Evolutionary conservation across 345 rosid genomes (phyloP), one percentile per base, ranked within the genome.

Genomic region (Brassica cretica): DNA sequence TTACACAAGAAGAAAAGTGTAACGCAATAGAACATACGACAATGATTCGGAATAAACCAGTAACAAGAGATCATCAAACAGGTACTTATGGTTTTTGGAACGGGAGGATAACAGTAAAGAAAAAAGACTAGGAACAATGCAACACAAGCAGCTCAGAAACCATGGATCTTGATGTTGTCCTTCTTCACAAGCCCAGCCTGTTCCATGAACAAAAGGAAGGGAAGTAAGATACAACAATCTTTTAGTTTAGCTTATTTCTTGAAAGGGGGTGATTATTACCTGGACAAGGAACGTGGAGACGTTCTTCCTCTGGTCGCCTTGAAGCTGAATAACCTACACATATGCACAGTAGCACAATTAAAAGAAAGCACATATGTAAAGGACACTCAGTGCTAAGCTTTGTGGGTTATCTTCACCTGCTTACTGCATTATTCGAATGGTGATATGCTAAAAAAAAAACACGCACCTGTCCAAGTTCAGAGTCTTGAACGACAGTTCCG

Each of bases 181-280:
- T 92, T 92, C 92, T 94, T 94, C 92, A 92, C 98, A 65, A 94
- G 88, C 18, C 92, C 93, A 75, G 95, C 97, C 97, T 91, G 87
- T 64, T 46, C 33, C 63, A 66, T 29, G 66, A 35, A 51, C 6
- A 51, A 11, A 46, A 61, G 3, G 29, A 55, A 27, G 49, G 4
- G 18, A 25, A 51, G 39, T 27, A 2, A 33, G 56, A 63, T 64
- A 14, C 44, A 9, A 1, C 21, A 75, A 46, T 61, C 19, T n/a
- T 64, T 37, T 24, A 69, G 2, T 1, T 4, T n/a, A 49, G 16
- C 21, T 8, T 27, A 33, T 62, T 62, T 33, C 1, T 46, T 59
- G 18, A 51, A 51, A 51, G 56, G 6, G 56, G 5, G 56, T 24
- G 1, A 5, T 15, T 7, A 24, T 80, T 75, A 91, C 97, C 90